Conservation (phyloP, 1,139 yeast genomes). For the Hyphopichia fennica region DNA sequence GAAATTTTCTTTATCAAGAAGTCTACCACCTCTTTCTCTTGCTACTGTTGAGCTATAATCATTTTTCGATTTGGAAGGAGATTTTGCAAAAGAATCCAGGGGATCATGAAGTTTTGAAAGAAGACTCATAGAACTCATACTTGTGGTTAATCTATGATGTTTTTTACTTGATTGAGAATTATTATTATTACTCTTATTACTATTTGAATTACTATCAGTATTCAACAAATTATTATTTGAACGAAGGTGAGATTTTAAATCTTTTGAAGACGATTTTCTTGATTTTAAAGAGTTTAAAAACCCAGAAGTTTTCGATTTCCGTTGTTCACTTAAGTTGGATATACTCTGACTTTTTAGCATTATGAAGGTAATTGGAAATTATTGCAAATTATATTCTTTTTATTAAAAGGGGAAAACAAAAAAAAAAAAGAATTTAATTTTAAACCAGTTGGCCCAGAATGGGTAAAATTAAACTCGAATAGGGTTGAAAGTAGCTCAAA, state of each 20-base stretch:
- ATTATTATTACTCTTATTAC: neutral
- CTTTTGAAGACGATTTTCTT: constrained; percentile 14
- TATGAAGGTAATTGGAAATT: constrained; percentile 1
- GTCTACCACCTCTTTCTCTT: constrained; percentile 7
- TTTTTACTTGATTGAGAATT: constrained; percentile 6
- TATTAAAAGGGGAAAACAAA: too few relatives aligned
- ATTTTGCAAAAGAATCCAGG: neutral
- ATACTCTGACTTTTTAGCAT: constrained; percentile 37
- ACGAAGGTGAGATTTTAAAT: constrained; percentile 10
- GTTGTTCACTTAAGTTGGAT: constrained; percentile 23
- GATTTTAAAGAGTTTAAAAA: constrained; percentile 24
- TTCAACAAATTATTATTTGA: constrained; percentile 2
- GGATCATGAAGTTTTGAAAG: constrained; percentile 8
- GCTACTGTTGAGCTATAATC: constrained; percentile 11
- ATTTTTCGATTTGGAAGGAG: neutral
- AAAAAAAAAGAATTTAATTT: too few relatives aligned
- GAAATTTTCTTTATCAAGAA: constrained; percentile 5
- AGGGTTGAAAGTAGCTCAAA: neutral
- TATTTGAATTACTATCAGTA: neutral
- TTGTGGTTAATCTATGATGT: constrained; percentile 16
- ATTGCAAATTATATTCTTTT: neutral
- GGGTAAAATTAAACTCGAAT: neutral
- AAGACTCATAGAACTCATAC: constrained; percentile 14
- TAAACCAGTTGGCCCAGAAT: neutral
- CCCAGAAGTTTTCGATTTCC: constrained; percentile 17